These are phyloP conservation scores for Orobanche coerulescens DNA, from an alignment of 257 asterid species.

Conservation along the genomic window DNA sequence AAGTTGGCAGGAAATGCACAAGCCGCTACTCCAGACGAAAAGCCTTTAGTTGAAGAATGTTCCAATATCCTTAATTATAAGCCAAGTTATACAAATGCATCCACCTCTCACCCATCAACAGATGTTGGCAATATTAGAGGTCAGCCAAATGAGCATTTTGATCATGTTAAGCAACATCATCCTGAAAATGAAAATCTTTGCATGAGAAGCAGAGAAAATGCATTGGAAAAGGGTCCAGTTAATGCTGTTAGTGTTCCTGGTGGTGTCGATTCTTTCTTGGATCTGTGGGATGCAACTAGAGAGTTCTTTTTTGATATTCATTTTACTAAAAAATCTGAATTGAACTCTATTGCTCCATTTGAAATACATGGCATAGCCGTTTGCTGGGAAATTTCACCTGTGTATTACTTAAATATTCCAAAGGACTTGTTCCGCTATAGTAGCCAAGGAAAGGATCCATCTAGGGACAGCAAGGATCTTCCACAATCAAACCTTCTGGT, in stretches of 20 bases:
- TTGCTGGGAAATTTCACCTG: slow-evolving; percentile 89
- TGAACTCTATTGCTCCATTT: slow-evolving; percentile 53
- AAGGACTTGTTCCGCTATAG: slow-evolving; percentile 59
- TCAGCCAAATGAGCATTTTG: slow-evolving; percentile 24
- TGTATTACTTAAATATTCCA: slow-evolving; percentile 73
- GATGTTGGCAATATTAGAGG: slow-evolving; percentile 23
- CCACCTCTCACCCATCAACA: slow-evolving; percentile 27
- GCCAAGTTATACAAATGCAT: slow-evolving; percentile 21
- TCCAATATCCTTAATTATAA: slow-evolving; percentile 23
- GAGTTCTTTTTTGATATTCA: slow-evolving; percentile 81
- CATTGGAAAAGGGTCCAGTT: slow-evolving; percentile 57
- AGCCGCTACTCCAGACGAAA: slow-evolving; percentile 25
- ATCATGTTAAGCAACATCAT: slow-evolving; percentile 28
- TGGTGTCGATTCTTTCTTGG: slow-evolving; percentile 78
- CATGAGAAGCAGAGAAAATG: slow-evolving; percentile 27
- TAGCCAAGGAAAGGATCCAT: slow-evolving; percentile 33
- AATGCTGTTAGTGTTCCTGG: slow-evolving; percentile 64
- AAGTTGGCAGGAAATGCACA: slow-evolving; percentile 23
- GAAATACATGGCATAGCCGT: slow-evolving; percentile 86
- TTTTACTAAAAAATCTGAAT: slow-evolving; percentile 61
- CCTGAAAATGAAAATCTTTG: slow-evolving; percentile 27
- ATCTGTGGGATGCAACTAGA: slow-evolving; percentile 51
- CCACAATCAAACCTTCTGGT: slow-evolving; percentile 40
- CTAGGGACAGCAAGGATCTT: slow-evolving; percentile 32
- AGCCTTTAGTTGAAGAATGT: slow-evolving; percentile 31